Conservation (phyloP, 345 rosid genomes). For the Pelargonium nanum region DNA sequence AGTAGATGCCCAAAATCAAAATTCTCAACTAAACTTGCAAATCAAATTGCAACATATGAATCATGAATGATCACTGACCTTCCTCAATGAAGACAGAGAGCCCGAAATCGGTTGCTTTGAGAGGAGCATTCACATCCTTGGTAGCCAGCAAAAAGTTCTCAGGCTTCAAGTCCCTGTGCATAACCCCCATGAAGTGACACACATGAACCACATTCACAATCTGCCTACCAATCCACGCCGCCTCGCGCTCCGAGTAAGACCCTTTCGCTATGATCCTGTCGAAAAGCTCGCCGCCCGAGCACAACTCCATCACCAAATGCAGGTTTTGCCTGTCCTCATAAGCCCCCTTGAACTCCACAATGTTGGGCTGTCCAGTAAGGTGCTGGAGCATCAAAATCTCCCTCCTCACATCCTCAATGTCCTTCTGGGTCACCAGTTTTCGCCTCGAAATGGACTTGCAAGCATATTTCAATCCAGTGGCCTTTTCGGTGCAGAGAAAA, state of each 20-base stretch:
- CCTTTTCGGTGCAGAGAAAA: conserved; percentile 53
- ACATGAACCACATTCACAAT: conserved; percentile 77
- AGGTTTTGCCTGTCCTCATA: conserved; percentile 56
- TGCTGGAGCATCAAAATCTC: conserved; percentile 75
- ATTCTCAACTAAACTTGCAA: neutral
- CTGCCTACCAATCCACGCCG: conserved; percentile 60
- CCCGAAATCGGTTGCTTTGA: conserved; percentile 85
- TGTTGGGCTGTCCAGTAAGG: conserved; percentile 78
- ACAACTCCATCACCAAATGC: conserved; percentile 81
- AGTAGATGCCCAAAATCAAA: neutral
- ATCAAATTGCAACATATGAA: neutral
- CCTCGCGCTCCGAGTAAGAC: conserved; percentile 69
- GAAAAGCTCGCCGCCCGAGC: conserved; percentile 92
- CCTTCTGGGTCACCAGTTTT: conserved; percentile 34
- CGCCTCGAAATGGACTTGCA: conserved; percentile 78
- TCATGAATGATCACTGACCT: conserved; percentile 29
- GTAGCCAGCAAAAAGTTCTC: conserved; percentile 77
- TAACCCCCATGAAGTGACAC: conserved; percentile 93
- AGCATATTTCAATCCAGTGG: conserved; percentile 53
- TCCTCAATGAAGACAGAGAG: conserved; percentile 82
- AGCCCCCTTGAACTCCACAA: conserved; percentile 75
- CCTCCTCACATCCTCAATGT: conserved; percentile 55
- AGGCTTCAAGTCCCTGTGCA: conserved; percentile 89
- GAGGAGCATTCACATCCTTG: conserved; percentile 32
- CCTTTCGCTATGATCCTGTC: conserved; percentile 71